Evolutionary conservation across 352 stramenopile genomes (phyloP), one percentile per base, ranked within the genome.

Genomic region (Elongisporangium anandrum): DNA sequence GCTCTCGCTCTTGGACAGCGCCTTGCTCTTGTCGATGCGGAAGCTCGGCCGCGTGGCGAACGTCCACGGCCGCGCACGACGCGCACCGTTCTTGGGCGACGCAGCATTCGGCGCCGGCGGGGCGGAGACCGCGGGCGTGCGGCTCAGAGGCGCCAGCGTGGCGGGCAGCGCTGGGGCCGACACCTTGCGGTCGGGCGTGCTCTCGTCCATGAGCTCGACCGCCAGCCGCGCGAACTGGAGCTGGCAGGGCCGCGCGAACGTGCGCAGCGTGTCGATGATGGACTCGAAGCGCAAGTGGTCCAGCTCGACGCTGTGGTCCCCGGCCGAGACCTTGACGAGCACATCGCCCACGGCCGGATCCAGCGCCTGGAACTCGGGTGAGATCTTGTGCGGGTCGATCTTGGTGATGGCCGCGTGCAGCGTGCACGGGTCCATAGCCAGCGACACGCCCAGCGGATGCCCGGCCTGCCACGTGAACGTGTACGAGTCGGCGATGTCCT

Each of bases 401-500:
- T 59, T 65, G 47, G 80, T 90, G 65, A 94, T 85, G 50, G 73
- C 73, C 7, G 81, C 81, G 64, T 91, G 77, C 15, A 94, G 58
- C 20, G 81, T 75, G 52, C 79, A 89, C 57, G 85, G 85, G 53
- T 94, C 81, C 79, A 91, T 91, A 3, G 80, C 80, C 17, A 94
- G 66, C 17, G 85, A 91, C 39, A 94, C 72, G 39, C 85, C 85
- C 12, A 94, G 66, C 0, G 81, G 67, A 45, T 68, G 59, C 57
- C 77, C 59, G 8, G 72, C 51, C 3, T 68, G 63, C 82, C 82
- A 92, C 52, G 59, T 68, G 59, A 89, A 87, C 50, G 66, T 75
- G 69, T 88, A 89, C 13, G 50, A 79, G 54, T 56, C 59, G 20
- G 59, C 66, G 26, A 82, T 65, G 50, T 85, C 72, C 15, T 70